Conservation (phyloP, 2,329 filamentous ascomycete species). For the Penicillium sp. region DNA sequence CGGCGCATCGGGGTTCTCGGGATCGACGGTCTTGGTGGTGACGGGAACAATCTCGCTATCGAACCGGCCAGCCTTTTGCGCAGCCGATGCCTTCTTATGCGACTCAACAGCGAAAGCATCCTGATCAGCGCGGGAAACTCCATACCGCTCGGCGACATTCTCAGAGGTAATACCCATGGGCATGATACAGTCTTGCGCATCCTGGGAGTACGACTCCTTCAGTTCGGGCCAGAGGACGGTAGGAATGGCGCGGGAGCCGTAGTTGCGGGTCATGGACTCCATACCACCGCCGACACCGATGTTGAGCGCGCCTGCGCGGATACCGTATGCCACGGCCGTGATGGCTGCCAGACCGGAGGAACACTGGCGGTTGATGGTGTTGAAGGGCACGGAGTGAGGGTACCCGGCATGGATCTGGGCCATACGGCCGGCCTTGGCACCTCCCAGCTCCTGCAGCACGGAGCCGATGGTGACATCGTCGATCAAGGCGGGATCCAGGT, state of each 20-base stretch:
- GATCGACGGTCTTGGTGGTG: slow-evolving; percentile 62
- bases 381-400: slow-evolving; percentile 66
- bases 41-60: slow-evolving; percentile 76
- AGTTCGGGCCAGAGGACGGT: slow-evolving; percentile 73
- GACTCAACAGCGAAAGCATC: slow-evolving; percentile 74
- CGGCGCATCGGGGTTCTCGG: slow-evolving; percentile 57
- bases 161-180: slow-evolving; percentile 87
- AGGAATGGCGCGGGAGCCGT: slow-evolving; percentile 78
- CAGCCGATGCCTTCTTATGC: slow-evolving; percentile 67
- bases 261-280: slow-evolving; percentile 95
- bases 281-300: slow-evolving; percentile 80
- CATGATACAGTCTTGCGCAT: slow-evolving; percentile 85
- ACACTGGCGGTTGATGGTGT: slow-evolving; percentile 87
- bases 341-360: slow-evolving; percentile 73
- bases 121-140: slow-evolving; percentile 68
- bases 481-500: slow-evolving; percentile 63
- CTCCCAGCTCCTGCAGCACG: slow-evolving; percentile 85
- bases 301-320: slow-evolving; percentile 67
- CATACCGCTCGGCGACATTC: slow-evolving; percentile 77
- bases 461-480: slow-evolving; percentile 83
- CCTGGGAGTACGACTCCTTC: slow-evolving; percentile 58
- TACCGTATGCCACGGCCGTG: slow-evolving; percentile 67
- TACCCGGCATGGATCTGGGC: slow-evolving; percentile 80
- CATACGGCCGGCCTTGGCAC: slow-evolving; percentile 86
- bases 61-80: slow-evolving; percentile 66